Percentiles rank a stretch among this genome's conserved stretches.
Evolutionary conservation across 2,329 filamentous ascomycete genomes (phyloP).

Genomic region (Fonsecaea pugnacius): DNA sequence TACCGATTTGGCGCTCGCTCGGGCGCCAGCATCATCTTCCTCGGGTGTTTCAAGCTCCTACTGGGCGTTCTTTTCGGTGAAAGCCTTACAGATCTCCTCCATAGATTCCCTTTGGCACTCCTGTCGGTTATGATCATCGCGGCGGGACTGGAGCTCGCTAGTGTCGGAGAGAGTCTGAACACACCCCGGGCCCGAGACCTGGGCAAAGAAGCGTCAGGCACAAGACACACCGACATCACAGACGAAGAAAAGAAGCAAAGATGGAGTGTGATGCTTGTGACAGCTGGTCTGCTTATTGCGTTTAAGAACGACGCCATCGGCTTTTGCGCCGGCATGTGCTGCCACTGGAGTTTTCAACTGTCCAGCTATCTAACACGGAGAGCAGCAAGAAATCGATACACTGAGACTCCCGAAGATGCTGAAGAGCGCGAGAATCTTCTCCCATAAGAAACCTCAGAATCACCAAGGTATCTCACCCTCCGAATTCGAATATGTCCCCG

Average conservation of each 20-base stretch:
- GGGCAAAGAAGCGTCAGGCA: slow-evolving; percentile 43
- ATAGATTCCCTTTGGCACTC: slow-evolving; percentile 73
- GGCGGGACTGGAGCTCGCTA: slow-evolving; percentile 83
- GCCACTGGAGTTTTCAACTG: slow-evolving; percentile 69
- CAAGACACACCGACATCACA: slow-evolving; percentile 17
- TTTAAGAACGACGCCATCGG: slow-evolving; percentile 91
- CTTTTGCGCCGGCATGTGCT: slow-evolving; percentile 79
- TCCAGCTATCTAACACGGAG: slow-evolving; percentile 35
- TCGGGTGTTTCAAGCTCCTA: slow-evolving; percentile 74
- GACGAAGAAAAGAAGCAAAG: slow-evolving; percentile 67
- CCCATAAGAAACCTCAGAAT: slow-evolving; percentile 10
- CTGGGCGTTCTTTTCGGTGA: slow-evolving; percentile 77
- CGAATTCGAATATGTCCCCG: slow-evolving; percentile 31
- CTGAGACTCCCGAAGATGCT: background rate
- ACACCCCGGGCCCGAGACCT: slow-evolving; percentile 68
- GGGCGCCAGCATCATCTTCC: slow-evolving; percentile 78
- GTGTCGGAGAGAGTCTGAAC: slow-evolving; percentile 82
- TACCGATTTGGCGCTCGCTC: slow-evolving; percentile 89
- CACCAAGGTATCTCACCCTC: slow-evolving; percentile 34
- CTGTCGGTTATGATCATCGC: slow-evolving; percentile 89
- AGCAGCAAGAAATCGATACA: slow-evolving; percentile 11
- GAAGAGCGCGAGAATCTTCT: slow-evolving; percentile 29
- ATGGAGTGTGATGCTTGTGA: slow-evolving; percentile 90
- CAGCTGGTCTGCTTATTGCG: slow-evolving; percentile 77
- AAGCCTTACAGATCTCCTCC: slow-evolving; percentile 71